phyloP scores from a whole-genome alignment of 495 filamentous ascomycete genomes.

The Thozetella sp. region DNA sequence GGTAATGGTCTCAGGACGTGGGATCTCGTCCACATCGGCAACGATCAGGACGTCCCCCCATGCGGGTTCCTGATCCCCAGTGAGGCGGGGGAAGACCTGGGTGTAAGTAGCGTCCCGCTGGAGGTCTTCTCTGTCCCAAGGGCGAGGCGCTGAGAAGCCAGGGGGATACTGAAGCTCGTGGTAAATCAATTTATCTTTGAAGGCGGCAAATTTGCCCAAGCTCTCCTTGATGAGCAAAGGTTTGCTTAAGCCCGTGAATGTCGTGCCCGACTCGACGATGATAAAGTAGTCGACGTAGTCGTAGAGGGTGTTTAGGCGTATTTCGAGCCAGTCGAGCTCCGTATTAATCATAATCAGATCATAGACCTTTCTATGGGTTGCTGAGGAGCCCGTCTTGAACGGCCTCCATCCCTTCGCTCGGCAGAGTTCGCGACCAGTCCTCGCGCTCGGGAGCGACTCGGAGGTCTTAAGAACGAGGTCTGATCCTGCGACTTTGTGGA shows the following conservation, averaged over 20 bases:
- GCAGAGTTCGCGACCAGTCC: constrained; percentile 25
- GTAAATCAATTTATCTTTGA: constrained; percentile 55
- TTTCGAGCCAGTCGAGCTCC: constrained; percentile 60
- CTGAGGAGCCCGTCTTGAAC: constrained; percentile 14
- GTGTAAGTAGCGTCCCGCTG: constrained; percentile 52
- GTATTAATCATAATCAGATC: constrained; percentile 57
- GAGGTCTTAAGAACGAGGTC: background rate
- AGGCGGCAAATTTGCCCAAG: constrained; percentile 36
- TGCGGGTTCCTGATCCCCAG: constrained; percentile 24
- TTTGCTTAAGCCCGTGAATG: constrained; percentile 52
- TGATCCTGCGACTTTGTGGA: background rate
- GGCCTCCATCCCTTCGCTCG: constrained; percentile 39
- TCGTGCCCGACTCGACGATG: constrained; percentile 50
- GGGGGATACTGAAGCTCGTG: constrained; percentile 47
- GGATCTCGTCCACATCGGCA: constrained; percentile 55
- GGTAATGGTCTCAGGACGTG: constrained; percentile 43
- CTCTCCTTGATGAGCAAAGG: constrained; percentile 45
- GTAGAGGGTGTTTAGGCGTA: constrained; percentile 53
- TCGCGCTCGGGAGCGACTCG: background rate
- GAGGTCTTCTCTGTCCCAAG: constrained; percentile 52
- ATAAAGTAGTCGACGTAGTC: constrained; percentile 58
- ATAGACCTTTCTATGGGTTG: constrained; percentile 47
- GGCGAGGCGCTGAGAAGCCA: constrained; percentile 27
- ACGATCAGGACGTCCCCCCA: constrained; percentile 44
- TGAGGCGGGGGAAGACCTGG: constrained; percentile 45